A percentile compares a stretch with the other conserved stretches of the same genome.
Evolutionary conservation across 805 yeast genomes (phyloP).

Genomic region (Candida jianshihensis): DNA sequence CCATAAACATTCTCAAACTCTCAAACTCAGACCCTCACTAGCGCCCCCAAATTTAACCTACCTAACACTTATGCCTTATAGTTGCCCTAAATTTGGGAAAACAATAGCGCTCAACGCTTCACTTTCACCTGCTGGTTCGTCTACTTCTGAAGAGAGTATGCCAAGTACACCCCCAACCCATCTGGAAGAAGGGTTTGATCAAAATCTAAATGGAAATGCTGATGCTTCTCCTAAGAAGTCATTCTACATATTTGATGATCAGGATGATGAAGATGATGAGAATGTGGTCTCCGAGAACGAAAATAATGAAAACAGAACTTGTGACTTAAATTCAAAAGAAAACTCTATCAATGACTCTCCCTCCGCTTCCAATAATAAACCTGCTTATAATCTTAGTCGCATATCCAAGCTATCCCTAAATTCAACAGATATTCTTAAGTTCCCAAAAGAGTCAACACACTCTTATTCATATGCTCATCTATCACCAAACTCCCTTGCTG

Average conservation of each 20-base stretch:
- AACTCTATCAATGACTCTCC: neutral
- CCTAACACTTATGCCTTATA: slow-evolving; percentile 18
- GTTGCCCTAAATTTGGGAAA: slow-evolving; percentile 22
- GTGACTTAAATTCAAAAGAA: no score
- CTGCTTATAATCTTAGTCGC: slow-evolving; percentile 11
- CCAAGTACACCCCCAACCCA: neutral
- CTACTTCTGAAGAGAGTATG: neutral
- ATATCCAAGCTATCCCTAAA: slow-evolving; percentile 25
- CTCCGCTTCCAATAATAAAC: no score
- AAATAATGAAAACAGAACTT: neutral
- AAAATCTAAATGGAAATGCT: no score
- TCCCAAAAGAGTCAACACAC: slow-evolving; percentile 76
- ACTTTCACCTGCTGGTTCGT: slow-evolving; percentile 1
- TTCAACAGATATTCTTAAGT: slow-evolving; percentile 43
- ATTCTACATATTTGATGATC: slow-evolving; percentile 16
- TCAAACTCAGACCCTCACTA: no score
- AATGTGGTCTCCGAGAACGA: no score
- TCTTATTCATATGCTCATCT: slow-evolving; percentile 80
- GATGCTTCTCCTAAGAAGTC: slow-evolving; percentile 4
- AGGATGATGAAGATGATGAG: slow-evolving; percentile 8
- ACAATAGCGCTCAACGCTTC: slow-evolving; percentile 8
- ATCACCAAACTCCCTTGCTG: slow-evolving; percentile 73
- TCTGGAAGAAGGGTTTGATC: no score
- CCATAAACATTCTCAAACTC: no score
- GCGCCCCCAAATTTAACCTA: no score